phyloP scores from a whole-genome alignment of 805 yeast genomes.

The Priceomyces medius region DNA sequence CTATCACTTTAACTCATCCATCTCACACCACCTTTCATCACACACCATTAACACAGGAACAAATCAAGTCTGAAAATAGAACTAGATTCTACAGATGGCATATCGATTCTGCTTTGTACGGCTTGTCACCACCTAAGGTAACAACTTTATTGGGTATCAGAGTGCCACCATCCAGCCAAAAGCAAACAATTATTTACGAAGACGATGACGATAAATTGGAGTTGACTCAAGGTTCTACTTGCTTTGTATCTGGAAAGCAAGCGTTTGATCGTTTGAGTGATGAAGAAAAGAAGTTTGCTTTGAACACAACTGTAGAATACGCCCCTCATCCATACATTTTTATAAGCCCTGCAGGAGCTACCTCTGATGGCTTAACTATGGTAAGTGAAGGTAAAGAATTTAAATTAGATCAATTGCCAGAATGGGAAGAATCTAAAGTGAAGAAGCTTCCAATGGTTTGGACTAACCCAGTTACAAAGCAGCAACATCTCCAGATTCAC shows the following conservation, averaged over 20 bases:
- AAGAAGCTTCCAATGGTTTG: slow-evolving; percentile 83
- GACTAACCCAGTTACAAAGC: slow-evolving; percentile 85
- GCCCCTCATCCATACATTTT: slow-evolving; percentile 93
- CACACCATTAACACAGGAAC: slow-evolving; percentile 57
- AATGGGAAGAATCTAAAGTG: slow-evolving; percentile 77
- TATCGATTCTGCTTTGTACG: slow-evolving; percentile 87
- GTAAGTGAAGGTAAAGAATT: slow-evolving; percentile 75
- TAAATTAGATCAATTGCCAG: slow-evolving; percentile 66
- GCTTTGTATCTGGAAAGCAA: slow-evolving; percentile 80
- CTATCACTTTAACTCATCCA: slow-evolving; percentile 72
- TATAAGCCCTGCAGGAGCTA: slow-evolving; percentile 77
- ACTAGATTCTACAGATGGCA: slow-evolving; percentile 94
- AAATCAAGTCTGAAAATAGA: slow-evolving; percentile 55
- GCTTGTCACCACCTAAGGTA: slow-evolving; percentile 79
- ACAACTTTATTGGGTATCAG: slow-evolving; percentile 82
- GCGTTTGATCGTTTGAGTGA: slow-evolving; percentile 67
- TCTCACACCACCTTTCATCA: slow-evolving; percentile 82
- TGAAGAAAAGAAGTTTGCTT: slow-evolving; percentile 72
- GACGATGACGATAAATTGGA: slow-evolving; percentile 57
- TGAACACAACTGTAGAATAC: slow-evolving; percentile 77
- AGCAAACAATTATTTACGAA: slow-evolving; percentile 63
- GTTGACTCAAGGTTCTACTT: slow-evolving; percentile 83
- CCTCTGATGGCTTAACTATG: slow-evolving; percentile 85
- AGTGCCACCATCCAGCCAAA: slow-evolving; percentile 69
- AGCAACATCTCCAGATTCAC: slow-evolving; percentile 82